These are phyloP conservation scores for Dispira parvispora DNA, from an alignment of 192 early-diverging fungal species.

Conservation along the genomic window DNA sequence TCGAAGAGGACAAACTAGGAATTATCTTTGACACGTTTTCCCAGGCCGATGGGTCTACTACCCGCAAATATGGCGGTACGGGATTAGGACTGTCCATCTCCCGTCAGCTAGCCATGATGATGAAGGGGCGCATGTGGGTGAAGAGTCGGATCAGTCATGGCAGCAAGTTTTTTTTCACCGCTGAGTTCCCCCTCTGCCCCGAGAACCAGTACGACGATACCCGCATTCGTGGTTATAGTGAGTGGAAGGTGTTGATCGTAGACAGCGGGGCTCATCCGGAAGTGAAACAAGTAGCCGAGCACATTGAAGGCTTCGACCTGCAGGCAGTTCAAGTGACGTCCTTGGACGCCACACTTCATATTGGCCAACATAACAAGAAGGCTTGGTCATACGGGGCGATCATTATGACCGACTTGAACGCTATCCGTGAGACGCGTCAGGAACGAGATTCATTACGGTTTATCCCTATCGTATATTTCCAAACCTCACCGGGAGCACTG, in stretches of 20 bases:
- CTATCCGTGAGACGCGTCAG: conserved; percentile 14
- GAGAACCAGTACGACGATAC: conserved; percentile 26
- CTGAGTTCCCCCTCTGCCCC: conserved; percentile 30
- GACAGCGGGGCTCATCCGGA: conserved; percentile 34
- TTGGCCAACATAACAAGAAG: background rate
- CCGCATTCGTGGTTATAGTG: conserved; percentile 35
- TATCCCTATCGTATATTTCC: conserved; percentile 57
- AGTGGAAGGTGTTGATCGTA: conserved; percentile 48
- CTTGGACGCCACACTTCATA: background rate
- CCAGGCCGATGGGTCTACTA: conserved; percentile 69
- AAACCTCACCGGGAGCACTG: conserved; percentile 15
- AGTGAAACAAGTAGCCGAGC: conserved; percentile 15
- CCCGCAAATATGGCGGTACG: conserved; percentile 74
- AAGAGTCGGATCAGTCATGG: conserved; percentile 50
- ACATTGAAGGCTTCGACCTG: conserved; percentile 3
- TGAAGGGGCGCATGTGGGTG: conserved; percentile 68
- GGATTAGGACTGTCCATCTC: conserved; percentile 75
- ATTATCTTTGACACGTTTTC: conserved; percentile 72
- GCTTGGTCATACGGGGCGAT: conserved; percentile 10
- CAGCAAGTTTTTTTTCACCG: conserved; percentile 61
- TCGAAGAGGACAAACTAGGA: conserved; percentile 54
- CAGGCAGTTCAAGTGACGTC: background rate
- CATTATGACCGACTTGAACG: conserved; percentile 12
- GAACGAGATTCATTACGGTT: conserved; percentile 32
- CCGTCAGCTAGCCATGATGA: conserved; percentile 51